Evolutionary conservation across 1,284 basidiomycete species (phyloP).

Genomic region (Malassezia psittaci): DNA sequence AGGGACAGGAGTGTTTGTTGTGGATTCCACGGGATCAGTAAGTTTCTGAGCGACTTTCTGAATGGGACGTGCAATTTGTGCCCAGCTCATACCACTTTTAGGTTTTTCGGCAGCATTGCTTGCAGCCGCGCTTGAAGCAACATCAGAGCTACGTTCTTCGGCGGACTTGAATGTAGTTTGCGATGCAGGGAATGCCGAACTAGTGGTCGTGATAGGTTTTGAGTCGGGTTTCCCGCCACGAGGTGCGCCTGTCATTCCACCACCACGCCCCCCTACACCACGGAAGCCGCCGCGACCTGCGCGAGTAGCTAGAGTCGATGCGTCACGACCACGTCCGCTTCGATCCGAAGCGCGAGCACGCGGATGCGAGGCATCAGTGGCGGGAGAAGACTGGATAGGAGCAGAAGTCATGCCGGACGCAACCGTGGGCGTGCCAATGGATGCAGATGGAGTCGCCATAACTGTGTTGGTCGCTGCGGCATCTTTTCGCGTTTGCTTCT

Average conservation of each 20-base stretch:
- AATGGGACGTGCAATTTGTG: constrained; percentile 38
- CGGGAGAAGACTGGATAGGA: not conserved
- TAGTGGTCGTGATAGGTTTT: constrained; percentile 14
- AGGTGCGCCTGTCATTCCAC: not conserved
- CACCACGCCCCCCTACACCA: constrained; percentile 14
- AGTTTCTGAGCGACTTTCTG: constrained; percentile 4
- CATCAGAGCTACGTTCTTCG: not conserved
- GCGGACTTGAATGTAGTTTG: not conserved
- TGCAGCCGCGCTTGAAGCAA: too few species aligned
- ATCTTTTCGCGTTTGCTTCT: constrained; percentile 55
- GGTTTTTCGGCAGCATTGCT: constrained; percentile 24
- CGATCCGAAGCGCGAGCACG: constrained; percentile 9
- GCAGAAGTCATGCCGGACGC: constrained; percentile 17
- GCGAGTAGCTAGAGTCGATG: constrained; percentile 9
- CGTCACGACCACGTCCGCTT: constrained; percentile 8
- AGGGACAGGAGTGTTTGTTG: not conserved
- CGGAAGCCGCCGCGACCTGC: constrained; percentile 16
- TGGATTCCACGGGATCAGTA: constrained; percentile 1
- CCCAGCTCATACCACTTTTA: constrained; percentile 39
- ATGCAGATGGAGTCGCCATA: constrained; percentile 18
- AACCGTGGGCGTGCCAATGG: constrained; percentile 12
- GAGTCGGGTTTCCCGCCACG: not conserved
- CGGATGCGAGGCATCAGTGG: not conserved
- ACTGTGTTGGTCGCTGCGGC: constrained; percentile 16
- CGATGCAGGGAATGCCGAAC: constrained; percentile 3